Evolutionary conservation across 2,329 filamentous ascomycete genomes (phyloP).

Genomic region (Aspergillus ibericus): DNA sequence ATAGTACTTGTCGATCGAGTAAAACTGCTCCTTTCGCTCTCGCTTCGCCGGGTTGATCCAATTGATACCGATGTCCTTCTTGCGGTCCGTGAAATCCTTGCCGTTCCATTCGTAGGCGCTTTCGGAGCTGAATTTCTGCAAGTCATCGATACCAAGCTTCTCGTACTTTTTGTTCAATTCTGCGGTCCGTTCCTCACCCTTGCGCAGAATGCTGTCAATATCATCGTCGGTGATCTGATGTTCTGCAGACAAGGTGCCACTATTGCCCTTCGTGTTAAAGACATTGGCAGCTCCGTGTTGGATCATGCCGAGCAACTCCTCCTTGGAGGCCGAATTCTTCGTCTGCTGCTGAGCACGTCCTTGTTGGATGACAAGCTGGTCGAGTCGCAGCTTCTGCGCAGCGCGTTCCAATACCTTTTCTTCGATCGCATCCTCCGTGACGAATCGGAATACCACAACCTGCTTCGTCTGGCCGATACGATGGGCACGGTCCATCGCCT

Average conservation of each 20-base stretch:
- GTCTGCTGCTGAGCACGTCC: slow-evolving; percentile 86
- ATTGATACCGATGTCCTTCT: slow-evolving; percentile 86
- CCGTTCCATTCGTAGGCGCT: slow-evolving; percentile 99
- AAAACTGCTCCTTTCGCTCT: slow-evolving; percentile 96
- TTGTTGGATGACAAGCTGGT: slow-evolving; percentile 97
- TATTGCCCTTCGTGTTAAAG: slow-evolving; percentile 71
- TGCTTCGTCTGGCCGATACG: slow-evolving; percentile 99
- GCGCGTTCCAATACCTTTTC: slow-evolving; percentile 97
- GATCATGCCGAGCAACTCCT: slow-evolving; percentile 96
- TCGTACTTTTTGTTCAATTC: slow-evolving; percentile 92
- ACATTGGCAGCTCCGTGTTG: slow-evolving; percentile 97
- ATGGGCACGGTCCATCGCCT: slow-evolving; percentile 98
- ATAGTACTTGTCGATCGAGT: slow-evolving; percentile 99
- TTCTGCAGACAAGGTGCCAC: slow-evolving; percentile 60
- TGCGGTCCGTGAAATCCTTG: slow-evolving; percentile 86
- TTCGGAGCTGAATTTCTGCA: slow-evolving; percentile 97
- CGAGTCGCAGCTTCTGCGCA: slow-evolving; percentile 91
- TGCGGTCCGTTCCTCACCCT: slow-evolving; percentile 85
- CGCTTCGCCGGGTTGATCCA: slow-evolving; percentile 99
- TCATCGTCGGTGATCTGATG: slow-evolving; percentile 77
- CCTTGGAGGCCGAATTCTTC: slow-evolving; percentile 91
- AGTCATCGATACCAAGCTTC: slow-evolving; percentile 91
- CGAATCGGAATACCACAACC: slow-evolving; percentile 92
- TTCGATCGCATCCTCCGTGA: slow-evolving; percentile 97
- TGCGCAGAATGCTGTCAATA: slow-evolving; percentile 82